These are phyloP conservation scores for Tricharina praecox DNA, from an alignment of 495 filamentous ascomycete genomes.

Conservation along the genomic window DNA sequence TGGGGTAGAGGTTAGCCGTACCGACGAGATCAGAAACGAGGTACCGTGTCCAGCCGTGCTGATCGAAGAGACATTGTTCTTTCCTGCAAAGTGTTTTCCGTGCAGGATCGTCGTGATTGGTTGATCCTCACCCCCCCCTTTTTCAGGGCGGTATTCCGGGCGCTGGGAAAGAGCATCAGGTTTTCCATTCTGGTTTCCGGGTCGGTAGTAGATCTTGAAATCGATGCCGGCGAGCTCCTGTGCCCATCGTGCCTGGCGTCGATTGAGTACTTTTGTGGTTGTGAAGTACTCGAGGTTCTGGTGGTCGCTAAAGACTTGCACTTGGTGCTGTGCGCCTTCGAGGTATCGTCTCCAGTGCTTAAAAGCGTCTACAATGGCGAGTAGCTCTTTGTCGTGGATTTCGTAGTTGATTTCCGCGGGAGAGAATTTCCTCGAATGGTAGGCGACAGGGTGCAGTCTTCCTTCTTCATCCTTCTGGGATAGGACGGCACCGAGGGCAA, in stretches of 20 bases:
- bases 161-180: conserved; percentile 9
- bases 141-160: conserved; percentile 1
- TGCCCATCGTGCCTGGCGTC: neutral
- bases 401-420: conserved; percentile 11
- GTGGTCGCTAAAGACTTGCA: conserved; percentile 19
- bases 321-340: conserved; percentile 3
- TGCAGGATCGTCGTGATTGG: neutral
- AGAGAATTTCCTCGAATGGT: conserved; percentile 3
- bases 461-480: neutral
- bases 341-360: conserved; percentile 25
- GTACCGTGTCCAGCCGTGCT: neutral
- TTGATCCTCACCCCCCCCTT: conserved; percentile 6
- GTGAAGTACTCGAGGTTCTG: conserved; percentile 24
- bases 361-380: conserved; percentile 14
- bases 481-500: conserved; percentile 1
- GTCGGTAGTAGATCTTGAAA: conserved; percentile 9
- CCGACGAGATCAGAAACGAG: neutral
- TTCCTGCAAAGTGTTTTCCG: neutral
- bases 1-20: neutral
- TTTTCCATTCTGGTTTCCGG: conserved; percentile 9
- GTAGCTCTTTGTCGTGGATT: conserved; percentile 9
- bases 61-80: neutral
- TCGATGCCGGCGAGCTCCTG: conserved; percentile 7
- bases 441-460: conserved; percentile 6
- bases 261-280: conserved; percentile 6